A percentile compares a stretch with the other conserved stretches of the same genome.
Evolutionary conservation across 2,329 filamentous ascomycete genomes (phyloP).

Genomic region (Fusarium albidum): DNA sequence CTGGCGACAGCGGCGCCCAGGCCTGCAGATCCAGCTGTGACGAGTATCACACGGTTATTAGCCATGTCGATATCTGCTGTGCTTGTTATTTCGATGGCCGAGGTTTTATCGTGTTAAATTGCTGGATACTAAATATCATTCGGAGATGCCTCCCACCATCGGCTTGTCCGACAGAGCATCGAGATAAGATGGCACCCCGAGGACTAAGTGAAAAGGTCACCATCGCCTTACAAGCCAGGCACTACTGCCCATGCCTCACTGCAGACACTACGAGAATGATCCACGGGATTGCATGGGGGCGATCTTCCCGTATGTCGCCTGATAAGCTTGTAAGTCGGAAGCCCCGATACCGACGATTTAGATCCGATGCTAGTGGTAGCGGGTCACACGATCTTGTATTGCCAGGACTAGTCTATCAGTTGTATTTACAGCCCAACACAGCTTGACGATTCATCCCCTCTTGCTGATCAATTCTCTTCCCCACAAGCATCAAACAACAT

Average conservation of each 20-base stretch:
- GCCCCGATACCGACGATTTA: neutral
- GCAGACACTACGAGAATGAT: no score
- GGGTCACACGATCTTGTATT: neutral
- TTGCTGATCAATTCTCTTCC: neutral
- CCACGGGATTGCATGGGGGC: no score
- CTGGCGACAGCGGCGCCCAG: slow-evolving; percentile 73
- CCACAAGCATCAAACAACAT: neutral
- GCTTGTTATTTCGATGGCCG: neutral
- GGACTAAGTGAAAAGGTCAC: neutral
- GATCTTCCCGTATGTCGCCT: no score
- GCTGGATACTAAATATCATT: neutral
- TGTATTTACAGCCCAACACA: neutral
- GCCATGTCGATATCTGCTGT: neutral
- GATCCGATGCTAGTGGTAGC: neutral
- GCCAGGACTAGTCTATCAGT: neutral
- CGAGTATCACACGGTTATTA: slow-evolving; percentile 42
- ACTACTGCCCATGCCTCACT: no score
- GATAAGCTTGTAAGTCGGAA: neutral
- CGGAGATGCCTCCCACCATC: neutral
- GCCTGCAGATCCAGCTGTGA: slow-evolving; percentile 64
- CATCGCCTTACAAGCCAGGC: no score
- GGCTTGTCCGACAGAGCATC: neutral
- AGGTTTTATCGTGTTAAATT: neutral
- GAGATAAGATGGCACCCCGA: neutral
- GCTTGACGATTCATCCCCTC: neutral